Evolutionary conservation across 306 rosid genomes (phyloP), one percentile per base, ranked within the genome.

Genomic region (Arachis hypogaea): DNA sequence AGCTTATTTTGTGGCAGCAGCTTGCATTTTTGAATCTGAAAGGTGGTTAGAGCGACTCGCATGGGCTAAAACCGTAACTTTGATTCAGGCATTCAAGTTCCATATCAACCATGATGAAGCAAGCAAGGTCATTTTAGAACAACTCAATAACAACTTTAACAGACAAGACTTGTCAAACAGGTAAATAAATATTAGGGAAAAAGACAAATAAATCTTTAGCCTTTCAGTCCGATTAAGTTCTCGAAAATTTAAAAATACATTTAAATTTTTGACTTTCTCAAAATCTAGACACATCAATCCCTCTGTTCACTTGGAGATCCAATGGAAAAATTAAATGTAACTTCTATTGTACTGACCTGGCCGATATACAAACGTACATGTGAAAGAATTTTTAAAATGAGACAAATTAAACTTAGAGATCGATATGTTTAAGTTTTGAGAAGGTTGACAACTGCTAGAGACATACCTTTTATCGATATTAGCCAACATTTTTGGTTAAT

Each of bases 11-110:
- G 56, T 89, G 18, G 87, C 93, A 5, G 83, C 91, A 38, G 88
- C 90, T 12, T 86, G 49, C 73, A 88, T 88, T 59, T 91, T 84
- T 70, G 98, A 94, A 30, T 84, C 96, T 5, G 90, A 89, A 58
- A 85, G 88, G 57, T 90, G 83, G 1, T 74, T 18, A 3, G 97
- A 89, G 77, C 55, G 98, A 71, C 66, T 91, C 41, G 91, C 93
- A 18, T 91, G 96, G 98, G 74, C 91, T 29, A 89, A 89, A 80
- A 85, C 91, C 0, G 45, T 80, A 5, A 77, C 88, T 9, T 77
- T 94, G 68, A 6, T 84, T 0, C 67, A 82, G 30, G 68, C 90
- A 14, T 69, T 94, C 0, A 64, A 60, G 5, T 80, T 87, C 44
- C 58, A 81, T 66, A 76, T 84, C 10, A 40, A 63, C 8, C 74